These are phyloP conservation scores for Penicillium cinerascens DNA, from an alignment of 495 filamentous ascomycete genomes.

Conservation along the genomic window DNA sequence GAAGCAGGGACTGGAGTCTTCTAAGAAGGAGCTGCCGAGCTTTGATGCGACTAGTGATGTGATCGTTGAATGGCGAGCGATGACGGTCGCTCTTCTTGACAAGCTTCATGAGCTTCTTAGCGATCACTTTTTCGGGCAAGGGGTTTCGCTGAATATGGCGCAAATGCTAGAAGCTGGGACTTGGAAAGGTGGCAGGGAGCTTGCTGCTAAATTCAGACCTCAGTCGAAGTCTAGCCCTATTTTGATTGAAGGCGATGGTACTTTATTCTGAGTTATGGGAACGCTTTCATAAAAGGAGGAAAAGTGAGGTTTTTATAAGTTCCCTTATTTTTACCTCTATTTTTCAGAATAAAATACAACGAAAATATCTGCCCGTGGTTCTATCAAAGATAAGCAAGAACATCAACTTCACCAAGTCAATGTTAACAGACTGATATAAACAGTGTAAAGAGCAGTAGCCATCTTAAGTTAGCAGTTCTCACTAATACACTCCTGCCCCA, in stretches of 20 bases:
- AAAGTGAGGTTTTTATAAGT: too few relatives aligned
- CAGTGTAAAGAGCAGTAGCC: too few relatives aligned
- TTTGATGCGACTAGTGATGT: constrained; percentile 80
- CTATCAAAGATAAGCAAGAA: too few relatives aligned
- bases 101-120: constrained; percentile 63
- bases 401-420: too few relatives aligned
- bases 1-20: constrained; percentile 44
- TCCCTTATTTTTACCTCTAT: too few relatives aligned
- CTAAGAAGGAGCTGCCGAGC: constrained; percentile 65
- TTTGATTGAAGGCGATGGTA: constrained; percentile 43
- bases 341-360: too few relatives aligned
- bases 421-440: too few relatives aligned
- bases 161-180: constrained; percentile 88
- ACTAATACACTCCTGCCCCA: too few relatives aligned
- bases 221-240: constrained; percentile 44
- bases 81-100: constrained; percentile 83
- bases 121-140: constrained; percentile 46
- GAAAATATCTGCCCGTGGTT: too few relatives aligned
- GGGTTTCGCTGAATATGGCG: constrained; percentile 61
- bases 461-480: too few relatives aligned
- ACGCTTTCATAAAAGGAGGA: neutral
- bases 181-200: constrained; percentile 55
- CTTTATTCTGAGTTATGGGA: constrained; percentile 26
- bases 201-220: constrained; percentile 38
- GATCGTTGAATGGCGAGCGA: constrained; percentile 82